Evolutionary conservation across 495 filamentous ascomycete species (phyloP).

Genomic region (Aspergillus panamensis): DNA sequence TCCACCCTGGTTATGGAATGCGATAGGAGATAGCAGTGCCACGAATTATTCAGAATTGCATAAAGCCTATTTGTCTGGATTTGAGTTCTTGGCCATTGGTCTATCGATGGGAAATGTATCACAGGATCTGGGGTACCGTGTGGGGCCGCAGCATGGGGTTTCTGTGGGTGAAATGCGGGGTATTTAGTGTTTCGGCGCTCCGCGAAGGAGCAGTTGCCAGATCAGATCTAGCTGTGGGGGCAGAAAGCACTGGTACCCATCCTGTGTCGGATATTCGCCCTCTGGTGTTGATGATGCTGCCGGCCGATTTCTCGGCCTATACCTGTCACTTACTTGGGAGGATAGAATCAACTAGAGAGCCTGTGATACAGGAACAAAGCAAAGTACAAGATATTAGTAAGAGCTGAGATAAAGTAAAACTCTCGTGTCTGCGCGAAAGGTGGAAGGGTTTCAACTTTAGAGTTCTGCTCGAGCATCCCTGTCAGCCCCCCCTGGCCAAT

Average conservation of each 20-base stretch:
- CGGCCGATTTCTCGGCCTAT: not conserved
- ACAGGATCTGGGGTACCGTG: not conserved
- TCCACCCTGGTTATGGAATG: too few species aligned
- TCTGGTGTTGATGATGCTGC: not conserved
- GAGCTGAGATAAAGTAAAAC: not conserved
- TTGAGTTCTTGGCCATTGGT: not conserved
- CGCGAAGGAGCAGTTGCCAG: not conserved
- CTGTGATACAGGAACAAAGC: not conserved
- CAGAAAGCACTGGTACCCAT: too few species aligned
- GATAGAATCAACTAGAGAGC: too few species aligned
- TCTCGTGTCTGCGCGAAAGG: not conserved
- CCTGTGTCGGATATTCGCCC: not conserved
- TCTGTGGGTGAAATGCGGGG: not conserved
- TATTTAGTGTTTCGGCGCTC: conserved; percentile 2
- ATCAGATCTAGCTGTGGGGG: not conserved
- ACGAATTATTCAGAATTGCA: not conserved
- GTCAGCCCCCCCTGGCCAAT: not conserved
- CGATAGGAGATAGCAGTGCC: too few species aligned
- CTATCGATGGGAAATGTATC: not conserved
- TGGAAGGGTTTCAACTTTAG: not conserved
- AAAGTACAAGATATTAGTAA: not conserved
- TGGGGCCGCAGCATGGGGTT: not conserved
- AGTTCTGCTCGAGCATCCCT: not conserved
- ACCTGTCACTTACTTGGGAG: too few species aligned
- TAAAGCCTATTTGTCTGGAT: not conserved